Conservation (phyloP, 2,329 filamentous ascomycete species). For the Tolypocladium inflatum region DNA sequence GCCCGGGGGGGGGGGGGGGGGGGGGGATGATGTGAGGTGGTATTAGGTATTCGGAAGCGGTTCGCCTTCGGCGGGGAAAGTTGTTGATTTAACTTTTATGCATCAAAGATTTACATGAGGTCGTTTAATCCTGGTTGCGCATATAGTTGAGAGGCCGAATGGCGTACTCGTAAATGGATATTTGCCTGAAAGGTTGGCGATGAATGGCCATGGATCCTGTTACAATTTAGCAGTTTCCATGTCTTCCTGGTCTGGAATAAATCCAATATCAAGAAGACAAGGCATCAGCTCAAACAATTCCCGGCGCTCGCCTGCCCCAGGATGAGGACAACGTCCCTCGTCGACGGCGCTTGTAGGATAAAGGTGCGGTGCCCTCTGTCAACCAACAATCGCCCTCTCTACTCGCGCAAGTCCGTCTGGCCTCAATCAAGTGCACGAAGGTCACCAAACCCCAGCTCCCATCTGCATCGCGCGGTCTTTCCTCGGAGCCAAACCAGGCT, state of each 20-base stretch:
- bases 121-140: neutral
- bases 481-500: too few relatives aligned
- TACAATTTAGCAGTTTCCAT: neutral
- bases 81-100: neutral
- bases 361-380: constrained; percentile 54
- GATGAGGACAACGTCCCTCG: constrained; percentile 64
- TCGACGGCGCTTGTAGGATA: constrained; percentile 65
- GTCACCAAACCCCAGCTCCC: too few relatives aligned
- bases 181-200: neutral
- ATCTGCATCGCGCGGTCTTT: too few relatives aligned
- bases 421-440: too few relatives aligned
- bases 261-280: neutral
- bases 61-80: neutral
- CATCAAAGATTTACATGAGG: neutral
- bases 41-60: neutral
- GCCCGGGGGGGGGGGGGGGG: too few relatives aligned
- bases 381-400: too few relatives aligned
- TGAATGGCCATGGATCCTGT: neutral
- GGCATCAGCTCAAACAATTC: neutral
- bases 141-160: neutral
- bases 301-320: constrained; percentile 50
- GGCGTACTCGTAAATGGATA: neutral
- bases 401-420: too few relatives aligned
- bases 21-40: neutral
- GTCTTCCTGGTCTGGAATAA: neutral